These are phyloP conservation scores for Mortierella sp. DNA, from an alignment of 371 early-diverging fungal genomes.

Conservation along the genomic window DNA sequence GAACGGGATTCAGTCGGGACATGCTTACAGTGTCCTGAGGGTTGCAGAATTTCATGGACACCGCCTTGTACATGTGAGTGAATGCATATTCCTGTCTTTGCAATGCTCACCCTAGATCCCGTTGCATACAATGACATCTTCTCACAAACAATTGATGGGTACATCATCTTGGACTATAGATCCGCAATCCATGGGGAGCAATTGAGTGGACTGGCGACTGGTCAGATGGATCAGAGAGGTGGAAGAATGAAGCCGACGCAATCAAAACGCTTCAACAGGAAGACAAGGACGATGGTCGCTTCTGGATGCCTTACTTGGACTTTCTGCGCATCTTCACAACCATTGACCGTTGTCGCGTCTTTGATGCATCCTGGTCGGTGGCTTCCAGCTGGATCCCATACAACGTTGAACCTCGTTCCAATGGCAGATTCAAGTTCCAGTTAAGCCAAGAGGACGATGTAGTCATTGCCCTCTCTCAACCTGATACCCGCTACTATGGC, in stretches of 20 bases:
- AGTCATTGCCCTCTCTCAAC: slow-evolving; percentile 45
- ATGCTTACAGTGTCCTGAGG: slow-evolving; percentile 57
- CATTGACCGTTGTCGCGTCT: slow-evolving; percentile 53
- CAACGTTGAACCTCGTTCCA: slow-evolving; percentile 51
- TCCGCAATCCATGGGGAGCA: slow-evolving; percentile 59
- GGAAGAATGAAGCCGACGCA: slow-evolving; percentile 56
- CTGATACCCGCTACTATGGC: slow-evolving; percentile 53
- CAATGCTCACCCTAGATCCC: too few relatives aligned
- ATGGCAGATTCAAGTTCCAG: slow-evolving; percentile 35
- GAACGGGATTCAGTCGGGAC: slow-evolving; percentile 47
- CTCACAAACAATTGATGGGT: too few relatives aligned
- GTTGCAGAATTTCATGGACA: slow-evolving; percentile 51
- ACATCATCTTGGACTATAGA: too few relatives aligned
- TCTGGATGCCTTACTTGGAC: slow-evolving; percentile 60
- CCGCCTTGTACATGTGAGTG: slow-evolving; percentile 50
- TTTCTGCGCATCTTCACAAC: slow-evolving; percentile 52
- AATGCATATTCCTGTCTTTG: too few relatives aligned
- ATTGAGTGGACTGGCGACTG: slow-evolving; percentile 58
- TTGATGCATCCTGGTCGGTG: slow-evolving; percentile 50
- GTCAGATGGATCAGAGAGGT: slow-evolving; percentile 55
- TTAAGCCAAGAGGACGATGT: slow-evolving; percentile 20
- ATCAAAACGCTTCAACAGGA: slow-evolving; percentile 39
- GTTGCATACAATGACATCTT: too few relatives aligned
- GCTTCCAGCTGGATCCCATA: slow-evolving; percentile 54
- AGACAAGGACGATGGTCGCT: slow-evolving; percentile 55